phyloP scores from a whole-genome alignment of 352 stramenopile genomes.

The Pythium dissotocum region DNA sequence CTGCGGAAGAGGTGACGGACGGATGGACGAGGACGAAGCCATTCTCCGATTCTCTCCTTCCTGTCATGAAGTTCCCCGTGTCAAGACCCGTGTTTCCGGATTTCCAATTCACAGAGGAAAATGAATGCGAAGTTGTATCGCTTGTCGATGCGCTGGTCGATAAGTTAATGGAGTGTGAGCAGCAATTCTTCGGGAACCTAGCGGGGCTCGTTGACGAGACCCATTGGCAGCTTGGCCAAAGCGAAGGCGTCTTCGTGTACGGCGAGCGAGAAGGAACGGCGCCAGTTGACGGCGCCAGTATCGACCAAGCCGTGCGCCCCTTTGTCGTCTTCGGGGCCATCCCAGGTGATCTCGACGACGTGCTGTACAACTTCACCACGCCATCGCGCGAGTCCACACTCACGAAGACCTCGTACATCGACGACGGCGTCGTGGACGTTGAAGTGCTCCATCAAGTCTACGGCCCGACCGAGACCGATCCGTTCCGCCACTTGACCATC shows the following conservation, averaged over 20 bases:
- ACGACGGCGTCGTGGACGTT: conserved; percentile 38
- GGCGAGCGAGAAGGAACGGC: background rate
- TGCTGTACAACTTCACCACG: conserved; percentile 17
- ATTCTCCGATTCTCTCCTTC: background rate
- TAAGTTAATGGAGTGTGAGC: conserved; percentile 12
- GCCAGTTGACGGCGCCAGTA: background rate
- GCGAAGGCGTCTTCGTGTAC: conserved; percentile 6
- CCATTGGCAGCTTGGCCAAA: conserved; percentile 1
- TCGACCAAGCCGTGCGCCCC: background rate
- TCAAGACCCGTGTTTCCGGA: conserved; percentile 9
- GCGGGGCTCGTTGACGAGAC: conserved; percentile 39
- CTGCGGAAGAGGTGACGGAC: no score
- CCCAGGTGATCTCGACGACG: conserved; percentile 11
- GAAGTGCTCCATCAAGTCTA: conserved; percentile 39
- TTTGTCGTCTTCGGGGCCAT: conserved; percentile 12
- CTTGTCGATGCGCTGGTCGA: conserved; percentile 12
- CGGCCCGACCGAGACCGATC: conserved; percentile 30
- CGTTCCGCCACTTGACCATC: conserved; percentile 32
- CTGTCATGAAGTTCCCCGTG: conserved; percentile 14
- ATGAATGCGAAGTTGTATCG: conserved; percentile 4
- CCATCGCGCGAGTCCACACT: conserved; percentile 10
- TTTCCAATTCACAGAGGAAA: background rate
- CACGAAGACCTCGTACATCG: conserved; percentile 31
- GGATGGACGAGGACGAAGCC: no score
- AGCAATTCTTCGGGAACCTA: conserved; percentile 7